These are phyloP conservation scores for Ceratobasidium papillatum DNA, from an alignment of 1,284 basidiomycete species.

Conservation along the genomic window DNA sequence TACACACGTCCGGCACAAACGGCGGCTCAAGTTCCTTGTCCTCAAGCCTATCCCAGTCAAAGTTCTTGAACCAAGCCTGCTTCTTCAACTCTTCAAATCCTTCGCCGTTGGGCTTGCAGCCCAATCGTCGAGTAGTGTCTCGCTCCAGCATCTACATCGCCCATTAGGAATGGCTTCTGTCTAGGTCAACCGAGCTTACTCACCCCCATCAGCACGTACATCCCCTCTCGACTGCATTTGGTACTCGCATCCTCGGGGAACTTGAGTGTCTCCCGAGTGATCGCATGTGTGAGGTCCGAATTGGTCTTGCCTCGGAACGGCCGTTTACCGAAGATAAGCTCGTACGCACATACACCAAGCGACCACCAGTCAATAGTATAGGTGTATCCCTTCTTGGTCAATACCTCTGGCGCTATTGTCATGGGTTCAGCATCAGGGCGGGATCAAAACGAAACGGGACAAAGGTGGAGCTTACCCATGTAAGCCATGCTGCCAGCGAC, in stretches of 20 bases:
- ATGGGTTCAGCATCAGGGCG: constrained; percentile 1
- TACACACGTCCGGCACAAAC: constrained; percentile 88
- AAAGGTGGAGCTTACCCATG: constrained; percentile 66
- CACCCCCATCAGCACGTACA: constrained; percentile 74
- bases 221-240: constrained; percentile 71
- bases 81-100: constrained; percentile 79
- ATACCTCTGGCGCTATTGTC: constrained; percentile 81
- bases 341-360: constrained; percentile 90
- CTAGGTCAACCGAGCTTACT: constrained; percentile 51
- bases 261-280: constrained; percentile 76
- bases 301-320: constrained; percentile 94
- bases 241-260: constrained; percentile 81
- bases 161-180: constrained; percentile 25
- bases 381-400: constrained; percentile 75
- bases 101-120: constrained; percentile 79
- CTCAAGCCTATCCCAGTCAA: constrained; percentile 89
- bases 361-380: constrained; percentile 98
- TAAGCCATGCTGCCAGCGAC: constrained; percentile 98
- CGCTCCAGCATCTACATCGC: constrained; percentile 80
- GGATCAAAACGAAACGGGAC: constrained; percentile 46
- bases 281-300: constrained; percentile 86
- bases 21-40: constrained; percentile 82
- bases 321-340: constrained; percentile 88
- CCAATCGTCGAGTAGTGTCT: constrained; percentile 81
- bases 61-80: constrained; percentile 86